Evolutionary conservation across 805 yeast species (phyloP), one percentile per base, ranked within the genome.

Genomic region (Candida wancherniae): DNA sequence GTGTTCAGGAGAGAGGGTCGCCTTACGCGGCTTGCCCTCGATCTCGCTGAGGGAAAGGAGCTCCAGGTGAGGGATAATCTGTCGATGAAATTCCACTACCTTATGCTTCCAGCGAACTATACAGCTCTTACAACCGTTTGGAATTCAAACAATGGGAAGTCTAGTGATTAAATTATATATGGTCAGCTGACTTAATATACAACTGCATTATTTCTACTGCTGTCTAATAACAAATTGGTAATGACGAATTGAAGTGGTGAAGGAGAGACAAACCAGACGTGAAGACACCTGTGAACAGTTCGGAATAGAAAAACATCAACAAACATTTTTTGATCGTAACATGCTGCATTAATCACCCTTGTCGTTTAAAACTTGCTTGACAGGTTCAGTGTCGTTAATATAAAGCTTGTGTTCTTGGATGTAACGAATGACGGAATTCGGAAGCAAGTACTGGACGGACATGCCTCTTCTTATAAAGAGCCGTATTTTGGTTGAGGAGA

Each of bases 381-480:
- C 97, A 1, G 97, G 97, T 57, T 90, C 97, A 8, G 84, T 76
- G 47, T 85, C 95, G 49, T 82, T 74, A 22, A 80, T 69, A 55
- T 92, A 92, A 26, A 92, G 69, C 12, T 81, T 79, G 55, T 92
- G 90, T 51, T 92, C 96, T 54, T 87, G 94, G 40, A 92, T 87
- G 55, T 92, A 92, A 43, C 97, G 73, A 31, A 92, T 92, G 28
- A 92, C 98, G 24, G 88, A 77, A 56, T 90, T 92, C 3, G 98
- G 98, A 41, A 90, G 67, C 39, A 92, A 65, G 54, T 92, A 92
- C 53, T 90, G 97, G 12, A 92, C 97, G 37, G 94, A 80, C 98
- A 92, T 92, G 14, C 94, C 94, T 42, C 98, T 74, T 52, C 98
- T 73, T 21, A 92, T 75, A 48, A 92, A 92, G 39, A 92, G 69